Evolutionary conservation across 306 rosid species (phyloP).

Genomic region (Casuarina equisetifolia): DNA sequence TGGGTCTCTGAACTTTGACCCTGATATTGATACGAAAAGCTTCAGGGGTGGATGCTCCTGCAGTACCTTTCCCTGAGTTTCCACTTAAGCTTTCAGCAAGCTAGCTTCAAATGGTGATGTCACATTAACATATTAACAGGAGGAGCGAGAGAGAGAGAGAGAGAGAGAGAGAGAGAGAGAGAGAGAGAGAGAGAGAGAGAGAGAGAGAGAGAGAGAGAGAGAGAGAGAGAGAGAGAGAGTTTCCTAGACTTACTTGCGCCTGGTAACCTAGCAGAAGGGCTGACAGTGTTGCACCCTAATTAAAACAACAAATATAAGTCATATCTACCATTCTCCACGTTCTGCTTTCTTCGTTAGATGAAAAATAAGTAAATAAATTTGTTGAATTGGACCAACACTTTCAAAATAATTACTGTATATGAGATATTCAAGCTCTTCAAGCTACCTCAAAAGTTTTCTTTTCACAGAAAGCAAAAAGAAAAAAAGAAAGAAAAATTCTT

Average conservation of each 20-base stretch:
- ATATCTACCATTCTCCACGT: not conserved
- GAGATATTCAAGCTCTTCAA: too few species aligned
- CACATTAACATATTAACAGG: too few species aligned
- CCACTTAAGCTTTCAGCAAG: constrained; percentile 1
- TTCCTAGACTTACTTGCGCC: constrained; percentile 47
- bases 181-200: not conserved
- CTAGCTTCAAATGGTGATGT: not conserved
- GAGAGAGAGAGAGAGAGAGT: not conserved
- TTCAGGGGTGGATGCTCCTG: constrained; percentile 77
- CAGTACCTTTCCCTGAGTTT: constrained; percentile 71
- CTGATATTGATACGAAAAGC: constrained; percentile 68
- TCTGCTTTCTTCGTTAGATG: too few species aligned
- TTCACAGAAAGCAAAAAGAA: too few species aligned
- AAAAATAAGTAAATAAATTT: too few species aligned
- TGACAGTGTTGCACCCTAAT: constrained; percentile 71
- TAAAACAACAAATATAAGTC: not conserved
- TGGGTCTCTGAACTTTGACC: constrained; percentile 78
- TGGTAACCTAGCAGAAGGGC: constrained; percentile 77
- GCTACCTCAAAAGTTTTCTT: too few species aligned
- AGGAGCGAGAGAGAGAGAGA: too few species aligned
- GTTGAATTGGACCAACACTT: too few species aligned
- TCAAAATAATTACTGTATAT: too few species aligned
- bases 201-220: not conserved
- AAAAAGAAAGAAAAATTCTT: too few species aligned
- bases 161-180: not conserved